phyloP scores from a whole-genome alignment of 331 rosid species.

The Phaseolus coccineus region DNA sequence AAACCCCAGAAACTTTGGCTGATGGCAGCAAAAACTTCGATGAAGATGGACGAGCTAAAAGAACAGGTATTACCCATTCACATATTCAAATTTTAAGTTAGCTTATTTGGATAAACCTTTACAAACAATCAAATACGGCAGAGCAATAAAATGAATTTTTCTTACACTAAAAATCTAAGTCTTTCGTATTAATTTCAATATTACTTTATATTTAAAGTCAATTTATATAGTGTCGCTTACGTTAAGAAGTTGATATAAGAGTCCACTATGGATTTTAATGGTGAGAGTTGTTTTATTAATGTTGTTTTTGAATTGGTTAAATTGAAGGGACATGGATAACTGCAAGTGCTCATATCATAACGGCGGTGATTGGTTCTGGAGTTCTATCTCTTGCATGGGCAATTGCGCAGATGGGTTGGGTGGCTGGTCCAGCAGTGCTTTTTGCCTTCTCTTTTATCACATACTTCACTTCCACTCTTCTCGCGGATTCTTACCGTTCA shows the following conservation, averaged over 20 bases:
- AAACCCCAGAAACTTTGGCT: conserved; percentile 50
- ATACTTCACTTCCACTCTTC: conserved; percentile 82
- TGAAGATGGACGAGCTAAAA: conserved; percentile 73
- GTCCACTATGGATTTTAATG: too few species aligned
- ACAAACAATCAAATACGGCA: too few species aligned
- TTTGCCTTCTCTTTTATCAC: conserved; percentile 77
- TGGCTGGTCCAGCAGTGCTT: conserved; percentile 78
- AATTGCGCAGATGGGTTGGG: conserved; percentile 85
- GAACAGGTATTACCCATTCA: conserved; percentile 58
- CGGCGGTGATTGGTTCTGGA: conserved; percentile 92
- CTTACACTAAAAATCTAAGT: too few species aligned
- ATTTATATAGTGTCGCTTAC: too few species aligned
- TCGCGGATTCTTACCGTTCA: conserved; percentile 72
- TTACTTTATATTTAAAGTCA: too few species aligned
- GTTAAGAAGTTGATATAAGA: too few species aligned
- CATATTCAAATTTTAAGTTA: neutral
- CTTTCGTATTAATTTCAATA: too few species aligned
- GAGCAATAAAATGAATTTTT: too few species aligned
- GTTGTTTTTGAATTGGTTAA: neutral
- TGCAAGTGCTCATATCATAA: conserved; percentile 91
- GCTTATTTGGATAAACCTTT: too few species aligned
- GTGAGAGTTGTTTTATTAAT: too few species aligned
- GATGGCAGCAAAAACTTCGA: conserved; percentile 62
- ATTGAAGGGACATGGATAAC: conserved; percentile 84
- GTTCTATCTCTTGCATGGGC: conserved; percentile 89